Base-by-base conservation (phyloP, 2,329 filamentous ascomycete species). In the Ophiostoma australiae region DNA sequence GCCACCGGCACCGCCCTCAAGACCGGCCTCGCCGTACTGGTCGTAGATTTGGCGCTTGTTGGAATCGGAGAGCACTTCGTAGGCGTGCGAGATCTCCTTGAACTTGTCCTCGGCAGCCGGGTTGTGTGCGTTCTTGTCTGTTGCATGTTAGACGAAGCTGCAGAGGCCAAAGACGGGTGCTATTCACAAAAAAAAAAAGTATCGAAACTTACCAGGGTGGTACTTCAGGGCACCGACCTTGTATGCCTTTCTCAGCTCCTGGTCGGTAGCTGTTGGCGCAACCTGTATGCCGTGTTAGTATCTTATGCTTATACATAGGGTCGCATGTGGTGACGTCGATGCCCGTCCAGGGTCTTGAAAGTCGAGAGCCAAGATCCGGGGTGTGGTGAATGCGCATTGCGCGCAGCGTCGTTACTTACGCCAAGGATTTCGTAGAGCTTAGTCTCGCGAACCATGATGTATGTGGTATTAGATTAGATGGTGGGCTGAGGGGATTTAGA, bases 101-200 rank as follows among this genome's bases (percentile, higher is more conserved):
- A 99, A 99, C 82, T 97, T 99, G 73, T 97, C 93, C 76, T 94
- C 93, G 69, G 95, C 94, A 35, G 90, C 91, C 58, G 94, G 93
- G 84, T 97, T 96, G 84, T 95, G 89, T 75, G 90, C 89, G 82
- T 99, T 99, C 87, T 99, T 99, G 82, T 99, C 94, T 96, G 76
- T 55, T 71, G 33, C 11, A 10, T 13, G 35, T 66, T 66, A 66
- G 63, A 41, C 20, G 33, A 8, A 1, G 35, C 13, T 6, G 20
- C 2, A n/a, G 17, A 44, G 13, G 23, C 11, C n/a, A 27, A 63
- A 61, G 55, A 31, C 31, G 7, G 17, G 31, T 37, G 6, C 33
- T 33, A 1, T 31, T 31, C 27, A 31, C 1, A 31, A 3, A 17
- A 61, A 13, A 15, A 48, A 6, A 27, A 65, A n/a, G n/a, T n/a